phyloP scores from a whole-genome alignment of 139 green algal genomes.

The Tetradesmus obliquus region DNA sequence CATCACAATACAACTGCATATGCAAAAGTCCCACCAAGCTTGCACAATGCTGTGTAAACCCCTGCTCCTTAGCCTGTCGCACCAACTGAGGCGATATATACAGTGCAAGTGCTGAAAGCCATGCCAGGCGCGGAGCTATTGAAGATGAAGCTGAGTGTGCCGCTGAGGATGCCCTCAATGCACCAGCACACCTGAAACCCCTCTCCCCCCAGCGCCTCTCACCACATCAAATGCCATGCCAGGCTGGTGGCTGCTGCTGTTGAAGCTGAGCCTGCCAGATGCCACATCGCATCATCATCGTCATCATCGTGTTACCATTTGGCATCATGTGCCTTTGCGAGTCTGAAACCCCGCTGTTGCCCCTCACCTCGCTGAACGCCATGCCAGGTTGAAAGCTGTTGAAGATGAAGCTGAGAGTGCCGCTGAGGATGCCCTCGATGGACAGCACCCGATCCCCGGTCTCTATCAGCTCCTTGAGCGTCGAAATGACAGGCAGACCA shows the following conservation, averaged over 20 bases:
- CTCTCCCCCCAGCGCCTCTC: no score
- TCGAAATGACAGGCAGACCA: constrained; percentile 95
- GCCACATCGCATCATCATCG: no score
- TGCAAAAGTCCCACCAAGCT: no score
- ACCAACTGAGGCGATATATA: no score
- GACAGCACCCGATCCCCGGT: constrained; percentile 89
- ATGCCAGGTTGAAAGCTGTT: constrained; percentile 79
- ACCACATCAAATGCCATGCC: constrained; percentile 71
- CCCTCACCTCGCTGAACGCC: constrained; percentile 72
- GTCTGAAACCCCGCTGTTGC: no score
- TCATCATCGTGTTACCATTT: no score
- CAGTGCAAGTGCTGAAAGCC: no score
- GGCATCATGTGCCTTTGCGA: no score
- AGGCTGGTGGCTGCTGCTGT: constrained; percentile 92
- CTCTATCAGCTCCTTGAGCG: constrained; percentile 87
- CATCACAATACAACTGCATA: neutral
- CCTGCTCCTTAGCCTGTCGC: no score
- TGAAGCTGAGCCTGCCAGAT: constrained; percentile 98
- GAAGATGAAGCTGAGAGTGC: constrained; percentile 99
- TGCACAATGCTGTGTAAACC: no score
- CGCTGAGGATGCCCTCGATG: constrained; percentile 95
- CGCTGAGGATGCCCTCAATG: constrained; percentile 95
- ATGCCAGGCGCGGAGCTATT: constrained; percentile 79
- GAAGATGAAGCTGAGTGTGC: constrained; percentile 99
- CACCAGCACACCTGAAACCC: no score